Conservation (phyloP, 106 monocot species). For the Amphibolis antarctica region DNA sequence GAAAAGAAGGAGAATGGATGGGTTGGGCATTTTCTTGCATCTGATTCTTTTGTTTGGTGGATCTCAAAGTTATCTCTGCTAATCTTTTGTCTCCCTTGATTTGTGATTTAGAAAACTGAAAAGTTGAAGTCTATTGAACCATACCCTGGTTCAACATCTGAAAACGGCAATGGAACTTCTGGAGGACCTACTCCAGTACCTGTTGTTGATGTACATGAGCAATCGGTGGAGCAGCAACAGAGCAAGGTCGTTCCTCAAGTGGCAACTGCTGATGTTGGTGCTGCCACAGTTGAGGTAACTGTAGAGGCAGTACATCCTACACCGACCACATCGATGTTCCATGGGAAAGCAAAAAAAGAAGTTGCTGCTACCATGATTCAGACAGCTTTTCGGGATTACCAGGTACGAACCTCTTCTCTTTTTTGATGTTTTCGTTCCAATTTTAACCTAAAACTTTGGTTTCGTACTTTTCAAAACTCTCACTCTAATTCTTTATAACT, state of each 20-base stretch:
- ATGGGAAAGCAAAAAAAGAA: constrained; percentile 24
- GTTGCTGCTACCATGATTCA: constrained; percentile 15
- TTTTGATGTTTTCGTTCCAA: background rate
- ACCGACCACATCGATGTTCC: constrained; percentile 12
- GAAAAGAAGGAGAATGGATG: constrained; percentile 6
- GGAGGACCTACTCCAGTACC: constrained; percentile 7
- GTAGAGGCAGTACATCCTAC: constrained; percentile 53
- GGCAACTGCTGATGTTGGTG: constrained; percentile 33
- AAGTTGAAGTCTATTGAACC: constrained; percentile 12
- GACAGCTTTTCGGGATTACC: constrained; percentile 9
- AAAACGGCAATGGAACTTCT: constrained; percentile 8
- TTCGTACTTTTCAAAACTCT: too few relatives aligned
- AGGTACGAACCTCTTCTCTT: background rate
- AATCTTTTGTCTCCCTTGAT: background rate
- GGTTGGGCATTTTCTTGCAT: background rate
- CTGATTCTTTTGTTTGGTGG: background rate
- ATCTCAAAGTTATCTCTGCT: background rate
- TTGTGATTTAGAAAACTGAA: constrained; percentile 8
- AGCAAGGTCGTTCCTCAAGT: constrained; percentile 43
- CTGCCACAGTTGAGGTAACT: constrained; percentile 48
- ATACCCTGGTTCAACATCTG: constrained; percentile 8
- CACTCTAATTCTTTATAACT: too few relatives aligned
- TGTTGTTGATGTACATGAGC: constrained; percentile 6
- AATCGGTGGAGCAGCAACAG: constrained; percentile 6
- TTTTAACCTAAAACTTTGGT: too few relatives aligned